phyloP scores from a whole-genome alignment of 2,329 filamentous ascomycete genomes.

The Dothideomycetes sp. region DNA sequence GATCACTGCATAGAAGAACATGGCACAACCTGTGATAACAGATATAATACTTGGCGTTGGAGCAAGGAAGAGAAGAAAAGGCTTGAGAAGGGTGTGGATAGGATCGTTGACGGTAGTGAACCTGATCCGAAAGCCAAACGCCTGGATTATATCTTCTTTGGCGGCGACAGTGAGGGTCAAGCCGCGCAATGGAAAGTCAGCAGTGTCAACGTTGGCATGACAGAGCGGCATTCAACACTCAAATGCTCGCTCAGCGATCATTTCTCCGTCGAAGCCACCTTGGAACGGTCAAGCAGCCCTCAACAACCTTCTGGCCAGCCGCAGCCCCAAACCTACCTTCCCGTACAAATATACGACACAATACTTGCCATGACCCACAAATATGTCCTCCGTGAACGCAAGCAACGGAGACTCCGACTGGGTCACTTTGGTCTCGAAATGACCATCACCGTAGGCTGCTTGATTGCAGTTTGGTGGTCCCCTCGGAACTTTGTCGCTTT shows the following conservation, averaged over 20 bases:
- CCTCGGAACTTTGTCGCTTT: constrained; percentile 70
- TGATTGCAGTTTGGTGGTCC: constrained; percentile 79
- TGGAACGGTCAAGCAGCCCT: constrained; percentile 30
- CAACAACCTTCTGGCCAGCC: background rate
- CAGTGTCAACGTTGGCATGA: constrained; percentile 66
- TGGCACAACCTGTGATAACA: constrained; percentile 77
- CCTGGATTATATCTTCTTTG: constrained; percentile 89
- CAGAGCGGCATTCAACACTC: constrained; percentile 67
- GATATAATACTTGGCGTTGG: constrained; percentile 93
- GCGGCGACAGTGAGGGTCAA: constrained; percentile 26
- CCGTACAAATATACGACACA: constrained; percentile 48
- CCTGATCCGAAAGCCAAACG: constrained; percentile 71
- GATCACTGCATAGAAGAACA: constrained; percentile 70
- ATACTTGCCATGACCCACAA: constrained; percentile 61
- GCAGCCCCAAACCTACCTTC: constrained; percentile 11
- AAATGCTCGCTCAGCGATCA: constrained; percentile 88
- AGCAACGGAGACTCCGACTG: constrained; percentile 63
- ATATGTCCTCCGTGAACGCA: constrained; percentile 62
- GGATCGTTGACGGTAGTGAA: constrained; percentile 54
- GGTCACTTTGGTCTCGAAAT: constrained; percentile 64
- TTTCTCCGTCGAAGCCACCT: constrained; percentile 78
- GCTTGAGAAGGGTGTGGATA: constrained; percentile 50
- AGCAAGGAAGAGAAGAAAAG: constrained; percentile 58
- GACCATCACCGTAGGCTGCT: constrained; percentile 60
- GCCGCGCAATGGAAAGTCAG: constrained; percentile 57